These are phyloP conservation scores for Globisporangium emineosum DNA, from an alignment of 352 stramenopile genomes.

Conservation along the genomic window DNA sequence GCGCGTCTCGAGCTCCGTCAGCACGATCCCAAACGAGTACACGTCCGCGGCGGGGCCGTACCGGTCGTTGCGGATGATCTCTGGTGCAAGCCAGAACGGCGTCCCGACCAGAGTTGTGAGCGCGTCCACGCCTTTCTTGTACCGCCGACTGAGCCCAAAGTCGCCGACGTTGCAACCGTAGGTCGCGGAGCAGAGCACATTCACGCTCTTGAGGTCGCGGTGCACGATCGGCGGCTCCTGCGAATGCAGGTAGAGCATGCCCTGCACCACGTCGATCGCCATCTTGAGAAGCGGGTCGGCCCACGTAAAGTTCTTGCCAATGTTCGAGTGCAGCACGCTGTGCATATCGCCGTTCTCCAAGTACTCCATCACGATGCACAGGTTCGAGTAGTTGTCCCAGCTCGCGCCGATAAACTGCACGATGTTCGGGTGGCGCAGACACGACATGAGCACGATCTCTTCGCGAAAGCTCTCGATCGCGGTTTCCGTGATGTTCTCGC, in stretches of 20 bases:
- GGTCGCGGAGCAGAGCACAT: constrained; percentile 85
- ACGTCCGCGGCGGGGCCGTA: constrained; percentile 80
- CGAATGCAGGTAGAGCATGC: constrained; percentile 87
- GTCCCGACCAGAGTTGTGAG: constrained; percentile 84
- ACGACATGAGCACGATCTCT: constrained; percentile 86
- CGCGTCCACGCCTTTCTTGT: constrained; percentile 77
- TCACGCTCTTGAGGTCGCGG: constrained; percentile 87
- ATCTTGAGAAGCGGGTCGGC: constrained; percentile 85
- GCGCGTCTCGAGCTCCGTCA: constrained; percentile 84
- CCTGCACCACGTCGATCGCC: constrained; percentile 79
- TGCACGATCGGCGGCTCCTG: constrained; percentile 83
- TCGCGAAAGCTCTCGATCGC: constrained; percentile 78
- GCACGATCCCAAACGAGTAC: constrained; percentile 89
- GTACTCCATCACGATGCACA: constrained; percentile 90
- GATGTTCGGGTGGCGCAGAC: constrained; percentile 84
- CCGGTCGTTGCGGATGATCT: constrained; percentile 85
- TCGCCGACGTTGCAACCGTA: constrained; percentile 88
- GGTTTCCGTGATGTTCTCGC: constrained; percentile 72
- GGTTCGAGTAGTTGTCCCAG: constrained; percentile 86
- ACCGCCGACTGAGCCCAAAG: constrained; percentile 81
- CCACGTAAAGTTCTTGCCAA: constrained; percentile 84
- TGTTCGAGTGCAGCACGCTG: constrained; percentile 72
- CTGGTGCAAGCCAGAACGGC: constrained; percentile 84
- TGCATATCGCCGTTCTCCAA: constrained; percentile 90
- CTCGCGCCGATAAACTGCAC: constrained; percentile 88